Evolutionary conservation across 345 rosid species (phyloP), one percentile per base, ranked within the genome.

Genomic region (Brassica carinata): DNA sequence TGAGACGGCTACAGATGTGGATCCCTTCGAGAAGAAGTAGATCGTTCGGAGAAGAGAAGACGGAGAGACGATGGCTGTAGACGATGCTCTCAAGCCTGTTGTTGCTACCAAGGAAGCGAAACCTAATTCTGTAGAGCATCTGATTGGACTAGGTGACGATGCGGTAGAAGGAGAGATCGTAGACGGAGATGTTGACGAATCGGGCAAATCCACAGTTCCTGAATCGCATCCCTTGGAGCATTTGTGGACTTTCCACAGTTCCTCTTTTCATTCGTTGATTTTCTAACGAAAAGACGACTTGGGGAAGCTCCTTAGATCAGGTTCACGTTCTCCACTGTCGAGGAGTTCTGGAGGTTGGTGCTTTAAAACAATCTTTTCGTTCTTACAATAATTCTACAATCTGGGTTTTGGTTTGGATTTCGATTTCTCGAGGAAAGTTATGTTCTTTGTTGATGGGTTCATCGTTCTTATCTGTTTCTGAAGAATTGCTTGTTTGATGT

Each of bases 271-370:
- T 27, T 27, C 29, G 29, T 27, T 27, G 29, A 27, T 3, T 27
- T 27, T 27, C 29, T 27, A 27, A 27, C 29, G 29, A 27, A 27
- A 27, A 27, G 29, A 27, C 82, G 53, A 31, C 81, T 30, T 93
- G 97, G 97, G 98, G 95, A 14, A 88, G 85, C 63, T 84, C 94
- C 26, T 86, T 92, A 84, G 88, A 73, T 78, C 94, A 55, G 85
- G 36, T 89, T 78, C 59, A 91, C 93, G 0, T 93, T 96, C 58
- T 75, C 90, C 2, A 82, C 96, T 7, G 92, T 87, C 11, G 92
- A 93, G 66, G 90, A 89, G 73, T 93, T 96, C 69, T 92, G 98
- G 97, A 82, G 98, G 99, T 95, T 55, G 7, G 69, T 8, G 58
- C 4, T 70, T 30, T 19, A 36, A 8, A 36, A 36, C 8, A 7